phyloP scores from a whole-genome alignment of 2,329 filamentous ascomycete species.

The Fusarium multiceps region DNA sequence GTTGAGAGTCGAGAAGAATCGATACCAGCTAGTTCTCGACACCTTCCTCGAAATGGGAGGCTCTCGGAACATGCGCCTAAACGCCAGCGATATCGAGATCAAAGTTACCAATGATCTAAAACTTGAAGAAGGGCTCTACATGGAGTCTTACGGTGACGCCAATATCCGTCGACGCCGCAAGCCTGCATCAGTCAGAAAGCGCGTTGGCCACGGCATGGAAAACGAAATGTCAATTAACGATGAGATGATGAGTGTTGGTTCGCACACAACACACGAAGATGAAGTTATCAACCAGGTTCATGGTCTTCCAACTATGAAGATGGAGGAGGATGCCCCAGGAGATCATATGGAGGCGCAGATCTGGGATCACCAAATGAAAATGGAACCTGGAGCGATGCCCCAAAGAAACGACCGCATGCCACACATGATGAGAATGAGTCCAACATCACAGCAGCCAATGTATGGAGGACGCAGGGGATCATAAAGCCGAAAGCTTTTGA shows the following conservation, averaged over 20 bases:
- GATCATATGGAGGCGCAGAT: conserved; percentile 46
- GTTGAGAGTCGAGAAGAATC: conserved; percentile 54
- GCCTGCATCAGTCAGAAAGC: conserved; percentile 49
- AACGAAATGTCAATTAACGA: conserved; percentile 50
- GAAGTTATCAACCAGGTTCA: conserved; percentile 52
- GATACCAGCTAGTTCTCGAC: conserved; percentile 57
- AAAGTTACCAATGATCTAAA: conserved; percentile 60
- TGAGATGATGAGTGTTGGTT: conserved; percentile 53
- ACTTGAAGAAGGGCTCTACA: conserved; percentile 54
- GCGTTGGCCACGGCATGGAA: conserved; percentile 35
- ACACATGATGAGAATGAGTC: conserved; percentile 38
- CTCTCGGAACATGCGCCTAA: conserved; percentile 61
- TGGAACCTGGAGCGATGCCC: conserved; percentile 42
- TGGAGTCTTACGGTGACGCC: conserved; percentile 54
- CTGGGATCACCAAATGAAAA: conserved; percentile 49
- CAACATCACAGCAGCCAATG: conserved; percentile 35
- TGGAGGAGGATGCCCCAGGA: conserved; percentile 42
- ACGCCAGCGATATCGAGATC: conserved; percentile 61
- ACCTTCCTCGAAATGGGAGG: conserved; percentile 63
- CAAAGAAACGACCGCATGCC: conserved; percentile 39
- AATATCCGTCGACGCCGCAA: conserved; percentile 56
- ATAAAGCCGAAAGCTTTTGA: conserved; percentile 12
- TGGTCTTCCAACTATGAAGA: conserved; percentile 38
- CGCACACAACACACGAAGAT: conserved; percentile 52
- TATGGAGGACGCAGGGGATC: conserved; percentile 42